These are phyloP conservation scores for Ramalina peruviana DNA, from an alignment of 495 filamentous ascomycete genomes.

Conservation along the genomic window DNA sequence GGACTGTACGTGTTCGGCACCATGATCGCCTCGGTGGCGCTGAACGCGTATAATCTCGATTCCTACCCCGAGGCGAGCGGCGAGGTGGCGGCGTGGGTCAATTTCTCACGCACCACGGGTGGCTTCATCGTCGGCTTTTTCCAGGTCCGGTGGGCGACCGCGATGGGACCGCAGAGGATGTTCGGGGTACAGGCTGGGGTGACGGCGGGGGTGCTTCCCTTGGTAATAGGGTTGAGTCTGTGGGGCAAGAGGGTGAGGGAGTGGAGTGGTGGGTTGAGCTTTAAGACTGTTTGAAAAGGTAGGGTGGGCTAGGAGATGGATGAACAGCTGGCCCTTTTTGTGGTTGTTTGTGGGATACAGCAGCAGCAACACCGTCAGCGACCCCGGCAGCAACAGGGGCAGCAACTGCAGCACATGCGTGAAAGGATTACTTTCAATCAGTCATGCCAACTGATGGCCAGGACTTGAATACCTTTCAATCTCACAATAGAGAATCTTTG, in stretches of 20 bases:
- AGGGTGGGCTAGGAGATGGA: background rate
- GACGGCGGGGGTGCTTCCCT: constrained; percentile 22
- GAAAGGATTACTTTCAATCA: too few species aligned
- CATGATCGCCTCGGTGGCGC: constrained; percentile 20
- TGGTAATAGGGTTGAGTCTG: constrained; percentile 25
- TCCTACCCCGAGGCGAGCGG: constrained; percentile 23
- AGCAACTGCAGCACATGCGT: too few species aligned
- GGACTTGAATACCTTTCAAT: too few species aligned
- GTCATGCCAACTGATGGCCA: too few species aligned
- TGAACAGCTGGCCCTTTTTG: too few species aligned
- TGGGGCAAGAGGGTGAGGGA: constrained; percentile 27
- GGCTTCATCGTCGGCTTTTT: constrained; percentile 23
- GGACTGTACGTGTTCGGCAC: constrained; percentile 18
- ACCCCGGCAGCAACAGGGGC: too few species aligned
- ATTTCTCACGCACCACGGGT: constrained; percentile 17
- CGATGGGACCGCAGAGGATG: constrained; percentile 14
- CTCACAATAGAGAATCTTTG: too few species aligned
- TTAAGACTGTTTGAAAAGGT: too few species aligned
- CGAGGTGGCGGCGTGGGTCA: constrained; percentile 22
- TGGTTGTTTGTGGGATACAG: too few species aligned
- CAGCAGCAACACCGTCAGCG: too few species aligned
- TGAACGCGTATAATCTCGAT: constrained; percentile 26
- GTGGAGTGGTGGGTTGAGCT: constrained; percentile 9
- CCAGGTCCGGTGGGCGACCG: constrained; percentile 20
- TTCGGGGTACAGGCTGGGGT: constrained; percentile 25